phyloP scores from a whole-genome alignment of 164 flowering plant genomes.

The Liquidambar formosana region DNA sequence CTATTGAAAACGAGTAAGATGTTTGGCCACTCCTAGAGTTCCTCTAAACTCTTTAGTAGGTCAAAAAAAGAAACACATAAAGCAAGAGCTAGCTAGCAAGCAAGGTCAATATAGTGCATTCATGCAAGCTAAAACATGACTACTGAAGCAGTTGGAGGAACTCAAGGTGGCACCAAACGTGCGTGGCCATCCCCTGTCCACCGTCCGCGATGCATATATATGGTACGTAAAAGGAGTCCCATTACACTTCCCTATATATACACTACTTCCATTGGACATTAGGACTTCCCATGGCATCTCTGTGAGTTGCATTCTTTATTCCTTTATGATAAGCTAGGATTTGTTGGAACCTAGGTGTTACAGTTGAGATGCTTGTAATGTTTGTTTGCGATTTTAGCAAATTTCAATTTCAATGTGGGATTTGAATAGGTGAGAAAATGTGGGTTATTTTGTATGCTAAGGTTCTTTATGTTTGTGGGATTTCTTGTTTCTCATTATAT shows the following conservation, averaged over 20 bases:
- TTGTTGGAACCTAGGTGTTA: neutral
- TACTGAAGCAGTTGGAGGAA: conserved; percentile 3
- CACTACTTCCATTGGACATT: neutral
- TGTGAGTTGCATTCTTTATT: neutral
- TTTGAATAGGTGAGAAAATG: too few relatives aligned
- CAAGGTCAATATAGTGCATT: too few relatives aligned
- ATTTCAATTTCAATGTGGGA: too few relatives aligned
- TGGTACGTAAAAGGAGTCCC: too few relatives aligned
- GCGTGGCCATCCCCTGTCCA: neutral
- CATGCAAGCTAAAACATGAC: too few relatives aligned
- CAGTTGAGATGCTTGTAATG: too few relatives aligned
- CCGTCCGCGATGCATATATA: neutral
- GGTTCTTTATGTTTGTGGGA: too few relatives aligned
- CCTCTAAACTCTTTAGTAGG: neutral
- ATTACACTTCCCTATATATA: too few relatives aligned
- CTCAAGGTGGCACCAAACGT: neutral
- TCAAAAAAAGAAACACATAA: neutral
- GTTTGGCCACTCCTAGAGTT: neutral
- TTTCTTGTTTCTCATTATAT: too few relatives aligned
- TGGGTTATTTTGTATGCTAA: too few relatives aligned
- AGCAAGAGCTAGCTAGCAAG: neutral
- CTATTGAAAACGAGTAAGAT: too few relatives aligned
- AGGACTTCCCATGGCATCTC: neutral
- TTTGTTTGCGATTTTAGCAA: too few relatives aligned
- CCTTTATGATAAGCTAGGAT: neutral